Conservation (phyloP, 176 grass and related monocot genomes). For the Carex cristatella region DNA sequence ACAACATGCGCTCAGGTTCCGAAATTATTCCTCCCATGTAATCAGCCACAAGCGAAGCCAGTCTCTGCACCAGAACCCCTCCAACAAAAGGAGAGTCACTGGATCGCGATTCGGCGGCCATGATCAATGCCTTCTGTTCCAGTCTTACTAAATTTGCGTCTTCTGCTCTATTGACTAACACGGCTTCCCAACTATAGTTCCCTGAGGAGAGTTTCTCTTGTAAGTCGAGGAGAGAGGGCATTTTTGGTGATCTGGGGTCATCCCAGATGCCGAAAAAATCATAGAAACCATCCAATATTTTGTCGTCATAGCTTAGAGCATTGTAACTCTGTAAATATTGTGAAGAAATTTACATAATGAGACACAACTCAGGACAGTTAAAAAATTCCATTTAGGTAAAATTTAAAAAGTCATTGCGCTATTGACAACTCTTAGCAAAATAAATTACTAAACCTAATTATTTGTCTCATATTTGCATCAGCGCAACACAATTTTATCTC, state of each 20-base stretch:
- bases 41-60: constrained; percentile 62
- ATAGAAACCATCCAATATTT: constrained; percentile 92
- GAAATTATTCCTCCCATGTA: constrained; percentile 84
- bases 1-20: constrained; percentile 64
- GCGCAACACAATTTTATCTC: not conserved
- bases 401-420: constrained; percentile 17
- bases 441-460: constrained; percentile 10
- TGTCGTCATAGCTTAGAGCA: constrained; percentile 85
- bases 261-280: constrained; percentile 64
- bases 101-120: constrained; percentile 38
- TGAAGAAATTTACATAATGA: constrained; percentile 34
- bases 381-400: constrained; percentile 8
- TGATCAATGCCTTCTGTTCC: constrained; percentile 51
- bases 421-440: constrained; percentile 16
- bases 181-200: constrained; percentile 66
- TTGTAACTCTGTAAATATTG: constrained; percentile 75
- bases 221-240: constrained; percentile 77
- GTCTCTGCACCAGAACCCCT: constrained; percentile 63
- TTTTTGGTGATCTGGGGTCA: constrained; percentile 32
- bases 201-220: constrained; percentile 51
- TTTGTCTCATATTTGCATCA: not conserved
- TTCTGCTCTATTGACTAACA: constrained; percentile 85
- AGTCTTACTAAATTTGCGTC: constrained; percentile 73
- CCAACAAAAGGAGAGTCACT: constrained; percentile 48
- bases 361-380: constrained; percentile 28